phyloP scores from a whole-genome alignment of 2,329 filamentous ascomycete genomes.

The Corynespora cassiicola region DNA sequence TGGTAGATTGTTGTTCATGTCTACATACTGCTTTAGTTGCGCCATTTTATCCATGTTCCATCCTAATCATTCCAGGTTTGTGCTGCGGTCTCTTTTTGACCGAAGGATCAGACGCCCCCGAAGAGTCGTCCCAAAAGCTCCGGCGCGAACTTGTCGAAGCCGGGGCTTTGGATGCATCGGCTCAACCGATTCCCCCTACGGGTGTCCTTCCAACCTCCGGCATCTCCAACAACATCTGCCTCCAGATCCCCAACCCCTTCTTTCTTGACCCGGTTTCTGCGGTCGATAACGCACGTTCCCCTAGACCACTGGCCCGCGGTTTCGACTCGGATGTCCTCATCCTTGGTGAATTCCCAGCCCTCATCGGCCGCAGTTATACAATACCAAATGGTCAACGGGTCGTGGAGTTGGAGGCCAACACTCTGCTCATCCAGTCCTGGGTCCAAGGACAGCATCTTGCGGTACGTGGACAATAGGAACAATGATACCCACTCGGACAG shows the following conservation, averaged over 20 bases:
- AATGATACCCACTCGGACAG: constrained; percentile 53
- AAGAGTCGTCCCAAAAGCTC: constrained; percentile 72
- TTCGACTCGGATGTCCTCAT: constrained; percentile 87
- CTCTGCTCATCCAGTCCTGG: constrained; percentile 40
- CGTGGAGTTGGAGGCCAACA: constrained; percentile 53
- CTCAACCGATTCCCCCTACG: constrained; percentile 80
- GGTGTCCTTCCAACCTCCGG: constrained; percentile 75
- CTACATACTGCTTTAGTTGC: too few relatives aligned
- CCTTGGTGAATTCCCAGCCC: constrained; percentile 45
- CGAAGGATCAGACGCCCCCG: constrained; percentile 44
- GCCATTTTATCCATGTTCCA: too few relatives aligned
- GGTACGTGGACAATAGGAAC: constrained; percentile 54
- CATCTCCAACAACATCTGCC: constrained; percentile 69
- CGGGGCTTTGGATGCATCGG: constrained; percentile 74
- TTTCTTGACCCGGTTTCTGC: constrained; percentile 65
- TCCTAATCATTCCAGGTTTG: too few relatives aligned
- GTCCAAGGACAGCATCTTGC: constrained; percentile 52
- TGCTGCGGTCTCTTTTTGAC: too few relatives aligned
- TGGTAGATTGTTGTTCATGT: too few relatives aligned
- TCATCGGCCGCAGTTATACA: constrained; percentile 22
- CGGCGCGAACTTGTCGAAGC: constrained; percentile 69
- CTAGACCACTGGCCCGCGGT: constrained; percentile 93
- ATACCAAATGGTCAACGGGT: constrained; percentile 52
- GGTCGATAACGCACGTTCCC: constrained; percentile 87
- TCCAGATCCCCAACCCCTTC: constrained; percentile 35